These are phyloP conservation scores for Gamsiella multidivaricata DNA, from an alignment of 192 early-diverging fungal species.

Conservation along the genomic window DNA sequence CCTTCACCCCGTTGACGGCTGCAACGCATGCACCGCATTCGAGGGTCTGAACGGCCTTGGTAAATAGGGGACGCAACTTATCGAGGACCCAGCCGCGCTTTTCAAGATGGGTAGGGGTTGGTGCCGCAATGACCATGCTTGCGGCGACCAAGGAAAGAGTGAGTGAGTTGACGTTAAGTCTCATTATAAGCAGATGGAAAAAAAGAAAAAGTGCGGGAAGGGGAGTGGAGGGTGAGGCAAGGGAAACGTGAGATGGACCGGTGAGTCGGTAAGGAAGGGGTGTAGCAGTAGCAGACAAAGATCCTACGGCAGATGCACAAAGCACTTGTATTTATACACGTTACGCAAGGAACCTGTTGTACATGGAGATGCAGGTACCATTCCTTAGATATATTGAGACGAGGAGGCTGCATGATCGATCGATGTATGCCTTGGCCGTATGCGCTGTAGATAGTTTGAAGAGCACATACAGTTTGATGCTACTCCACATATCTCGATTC, in stretches of 20 bases:
- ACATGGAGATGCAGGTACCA: neutral
- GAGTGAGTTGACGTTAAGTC: slow-evolving; percentile 6
- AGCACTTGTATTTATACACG: too few relatives aligned
- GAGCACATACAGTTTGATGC: too few relatives aligned
- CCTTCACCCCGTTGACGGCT: slow-evolving; percentile 16
- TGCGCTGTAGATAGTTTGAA: too few relatives aligned
- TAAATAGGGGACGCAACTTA: slow-evolving; percentile 20
- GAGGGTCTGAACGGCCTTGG: slow-evolving; percentile 18
- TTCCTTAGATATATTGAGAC: neutral
- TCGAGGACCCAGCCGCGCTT: slow-evolving; percentile 29
- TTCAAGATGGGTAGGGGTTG: slow-evolving; percentile 11
- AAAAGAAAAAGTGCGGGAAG: too few relatives aligned
- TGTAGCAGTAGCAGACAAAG: neutral
- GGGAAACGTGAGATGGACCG: too few relatives aligned
- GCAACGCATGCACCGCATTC: slow-evolving; percentile 31
- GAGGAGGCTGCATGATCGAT: too few relatives aligned
- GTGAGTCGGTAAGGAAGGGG: neutral
- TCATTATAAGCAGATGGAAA: slow-evolving; percentile 6
- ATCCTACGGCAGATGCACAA: too few relatives aligned
- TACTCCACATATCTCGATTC: too few relatives aligned
- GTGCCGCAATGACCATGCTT: slow-evolving; percentile 20
- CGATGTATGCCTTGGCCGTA: too few relatives aligned
- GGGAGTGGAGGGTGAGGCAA: neutral
- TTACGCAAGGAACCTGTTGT: too few relatives aligned
- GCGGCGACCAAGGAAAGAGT: slow-evolving; percentile 26